These are phyloP conservation scores for Abrus pulchellus DNA, from an alignment of 306 rosid genomes.

Conservation along the genomic window DNA sequence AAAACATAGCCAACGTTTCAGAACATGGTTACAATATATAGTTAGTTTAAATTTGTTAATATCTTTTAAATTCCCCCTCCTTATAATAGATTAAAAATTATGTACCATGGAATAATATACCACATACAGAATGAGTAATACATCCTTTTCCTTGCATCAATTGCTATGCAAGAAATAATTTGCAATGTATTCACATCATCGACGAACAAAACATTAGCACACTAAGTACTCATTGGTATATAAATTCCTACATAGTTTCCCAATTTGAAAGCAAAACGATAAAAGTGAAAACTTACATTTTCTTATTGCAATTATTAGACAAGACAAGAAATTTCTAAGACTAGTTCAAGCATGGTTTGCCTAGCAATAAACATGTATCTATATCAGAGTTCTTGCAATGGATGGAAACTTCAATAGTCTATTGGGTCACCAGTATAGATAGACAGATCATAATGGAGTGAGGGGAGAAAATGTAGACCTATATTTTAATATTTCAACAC, in stretches of 20 bases:
- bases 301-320: slow-evolving; percentile 16
- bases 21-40: too few relatives aligned
- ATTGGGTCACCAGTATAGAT: not conserved
- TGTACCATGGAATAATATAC: too few relatives aligned
- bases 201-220: too few relatives aligned
- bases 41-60: too few relatives aligned
- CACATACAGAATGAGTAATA: too few relatives aligned
- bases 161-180: too few relatives aligned
- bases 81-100: too few relatives aligned
- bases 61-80: too few relatives aligned
- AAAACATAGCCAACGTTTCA: too few relatives aligned
- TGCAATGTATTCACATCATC: too few relatives aligned
- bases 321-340: slow-evolving; percentile 52
- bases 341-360: not conserved
- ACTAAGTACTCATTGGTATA: not conserved
- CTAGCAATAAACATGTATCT: not conserved
- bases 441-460: not conserved
- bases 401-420: slow-evolving; percentile 14
- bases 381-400: not conserved
- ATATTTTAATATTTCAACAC: not conserved
- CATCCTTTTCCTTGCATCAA: too few relatives aligned
- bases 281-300: slow-evolving; percentile 44
- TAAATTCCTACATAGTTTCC: slow-evolving; percentile 33
- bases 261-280: slow-evolving; percentile 15
- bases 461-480: not conserved